Evolutionary conservation across 352 stramenopile genomes (phyloP).

Genomic region (Globisporangium spinosum): DNA sequence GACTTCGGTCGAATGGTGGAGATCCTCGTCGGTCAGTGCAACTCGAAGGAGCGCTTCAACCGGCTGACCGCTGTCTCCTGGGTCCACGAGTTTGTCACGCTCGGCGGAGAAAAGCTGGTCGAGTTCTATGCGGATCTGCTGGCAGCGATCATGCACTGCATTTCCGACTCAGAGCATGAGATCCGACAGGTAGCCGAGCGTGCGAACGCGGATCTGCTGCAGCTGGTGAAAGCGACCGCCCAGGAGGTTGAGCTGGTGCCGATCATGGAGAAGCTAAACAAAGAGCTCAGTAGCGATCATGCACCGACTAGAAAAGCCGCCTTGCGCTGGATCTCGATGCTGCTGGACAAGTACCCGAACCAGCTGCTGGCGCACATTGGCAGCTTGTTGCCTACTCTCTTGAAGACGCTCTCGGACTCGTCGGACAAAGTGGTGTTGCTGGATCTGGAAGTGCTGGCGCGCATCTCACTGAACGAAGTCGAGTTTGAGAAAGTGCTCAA

Average conservation of each 20-base stretch:
- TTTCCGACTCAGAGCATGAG: conserved; percentile 95
- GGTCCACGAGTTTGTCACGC: conserved; percentile 97
- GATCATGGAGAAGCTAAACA: conserved; percentile 94
- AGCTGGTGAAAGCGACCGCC: conserved; percentile 91
- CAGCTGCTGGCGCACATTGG: conserved; percentile 93
- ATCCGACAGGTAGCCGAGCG: conserved; percentile 95
- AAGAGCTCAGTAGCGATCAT: conserved; percentile 93
- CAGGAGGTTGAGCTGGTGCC: conserved; percentile 90
- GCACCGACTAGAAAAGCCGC: conserved; percentile 95
- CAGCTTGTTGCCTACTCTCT: conserved; percentile 92
- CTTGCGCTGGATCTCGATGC: conserved; percentile 97
- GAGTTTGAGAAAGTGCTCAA: conserved; percentile 94
- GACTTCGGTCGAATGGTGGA: conserved; percentile 97
- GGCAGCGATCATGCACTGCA: conserved; percentile 96
- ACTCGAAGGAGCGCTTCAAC: conserved; percentile 96
- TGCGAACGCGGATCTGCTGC: conserved; percentile 95
- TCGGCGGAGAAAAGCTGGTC: conserved; percentile 93
- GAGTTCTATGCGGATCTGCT: conserved; percentile 95
- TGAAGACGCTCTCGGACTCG: conserved; percentile 94
- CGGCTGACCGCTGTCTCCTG: conserved; percentile 97
- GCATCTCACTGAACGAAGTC: conserved; percentile 91
- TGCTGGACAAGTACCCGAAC: conserved; percentile 95
- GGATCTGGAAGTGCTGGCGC: conserved; percentile 94
- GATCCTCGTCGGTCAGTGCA: conserved; percentile 97
- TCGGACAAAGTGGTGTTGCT: conserved; percentile 97